Percentiles rank a stretch among this genome's conserved stretches.
Evolutionary conservation across 139 green algal species (phyloP).

Genomic region (Chlamydomonas applanata): DNA sequence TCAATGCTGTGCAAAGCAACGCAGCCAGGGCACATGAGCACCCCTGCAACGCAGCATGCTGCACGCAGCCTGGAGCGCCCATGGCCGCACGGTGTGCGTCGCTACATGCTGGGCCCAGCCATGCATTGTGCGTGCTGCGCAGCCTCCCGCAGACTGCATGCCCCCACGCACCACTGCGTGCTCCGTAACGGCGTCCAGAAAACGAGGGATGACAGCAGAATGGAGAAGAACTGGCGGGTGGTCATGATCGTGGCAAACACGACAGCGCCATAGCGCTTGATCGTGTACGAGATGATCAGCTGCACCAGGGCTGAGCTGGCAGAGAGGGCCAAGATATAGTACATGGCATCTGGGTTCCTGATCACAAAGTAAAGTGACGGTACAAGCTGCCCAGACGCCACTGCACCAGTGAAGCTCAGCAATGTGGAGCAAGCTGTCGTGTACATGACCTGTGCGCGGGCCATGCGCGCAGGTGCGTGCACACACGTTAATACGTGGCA

Average conservation of each 20-base stretch:
- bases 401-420: slow-evolving; percentile 26
- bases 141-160: too few relatives aligned
- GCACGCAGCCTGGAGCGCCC: too few relatives aligned
- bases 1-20: too few relatives aligned
- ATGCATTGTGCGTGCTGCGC: too few relatives aligned
- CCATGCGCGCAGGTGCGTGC: background rate
- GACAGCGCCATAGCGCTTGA: slow-evolving; percentile 88
- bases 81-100: too few relatives aligned
- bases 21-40: too few relatives aligned
- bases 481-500: background rate
- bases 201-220: slow-evolving; percentile 80
- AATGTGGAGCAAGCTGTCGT: slow-evolving; percentile 34
- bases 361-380: slow-evolving; percentile 65
- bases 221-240: slow-evolving; percentile 86
- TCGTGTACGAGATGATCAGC: slow-evolving; percentile 86
- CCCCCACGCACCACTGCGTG: slow-evolving; percentile 60
- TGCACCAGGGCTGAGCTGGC: slow-evolving; percentile 49
- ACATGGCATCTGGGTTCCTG: slow-evolving; percentile 59
- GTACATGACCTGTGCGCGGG: slow-evolving; percentile 34
- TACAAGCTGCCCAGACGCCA: slow-evolving; percentile 56
- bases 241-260: slow-evolving; percentile 96
- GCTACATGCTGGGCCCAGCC: too few relatives aligned
- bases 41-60: too few relatives aligned
- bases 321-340: slow-evolving; percentile 66
- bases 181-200: slow-evolving; percentile 73